Base-by-base conservation (phyloP, 2,329 filamentous ascomycete genomes). In the Botrytis porri region DNA sequence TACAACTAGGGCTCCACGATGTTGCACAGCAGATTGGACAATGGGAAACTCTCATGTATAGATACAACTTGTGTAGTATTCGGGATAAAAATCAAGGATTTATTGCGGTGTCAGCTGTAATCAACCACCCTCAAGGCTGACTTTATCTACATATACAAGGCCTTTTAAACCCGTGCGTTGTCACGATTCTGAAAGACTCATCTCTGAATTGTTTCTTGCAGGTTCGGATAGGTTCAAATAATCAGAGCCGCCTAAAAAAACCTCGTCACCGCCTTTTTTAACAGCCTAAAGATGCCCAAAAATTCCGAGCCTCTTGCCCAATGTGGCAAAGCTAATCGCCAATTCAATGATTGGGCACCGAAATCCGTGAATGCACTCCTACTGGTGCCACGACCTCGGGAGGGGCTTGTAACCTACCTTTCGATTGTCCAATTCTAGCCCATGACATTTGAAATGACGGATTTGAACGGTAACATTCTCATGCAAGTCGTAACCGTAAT, bases 311-410 rank as follows among this genome's bases (percentile, higher is more conserved):
- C 43, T 73, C 67, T 74, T 73, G 60, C 73, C 73, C 73, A 64
- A 71, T 72, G 70, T 73, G 70, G 74, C 71, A 75, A 75, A 61
- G 48, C 48, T 71, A n/a, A 60, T 69, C 71, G 48, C 64, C 43
- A 69, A 61, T 64, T 57, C 45, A 63, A 54, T 73, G 65, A 74
- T 76, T 75, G 70, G 74, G 66, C 66, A 72, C 70, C 70, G 64
- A 73, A 45, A 72, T 45, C 39, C 60, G 69, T 48, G 57, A 74
- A 37, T 43, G 64, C 71, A 32, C 69, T 75, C 69, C 57, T 63
- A 75, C 72, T 61, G 67, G 70, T 75, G 76, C 76, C 76, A 77
- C 73, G 73, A 76, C 57, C 70, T 69, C 74, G 71, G 69, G 45
- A 70, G 67, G 72, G 57, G 70, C 63, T 60, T 59, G 39, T 54